Evolutionary conservation across 177 flowering plant genomes (phyloP), one percentile per base, ranked within the genome.

Genomic region (Telopea speciosissima): DNA sequence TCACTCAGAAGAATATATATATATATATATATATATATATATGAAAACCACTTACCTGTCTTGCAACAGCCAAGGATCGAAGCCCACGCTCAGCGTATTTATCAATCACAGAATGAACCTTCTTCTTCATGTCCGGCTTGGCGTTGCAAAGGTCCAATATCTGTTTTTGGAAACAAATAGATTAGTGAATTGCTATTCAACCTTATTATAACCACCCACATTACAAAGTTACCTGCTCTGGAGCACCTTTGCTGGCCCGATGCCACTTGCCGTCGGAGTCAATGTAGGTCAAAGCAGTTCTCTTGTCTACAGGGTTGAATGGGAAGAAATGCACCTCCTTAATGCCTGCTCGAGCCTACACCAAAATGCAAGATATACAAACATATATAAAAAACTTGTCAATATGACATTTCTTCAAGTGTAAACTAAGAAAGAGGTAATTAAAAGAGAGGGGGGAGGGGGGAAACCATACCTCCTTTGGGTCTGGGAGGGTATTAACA

Each of bases 61-160:
- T 83, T 54, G 85, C 93, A 70, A 94, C 97, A 45, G 83, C 99
- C 69, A 94, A 81, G 61, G 99, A 90, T 58, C 99, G 88, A 68
- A 94, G 96, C n/a, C 99, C 99, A 31, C 97, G 95, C 26, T 94
- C 97, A 65, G 99, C 99, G 70, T 79, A 94, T 78, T 90, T 90
- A 61, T 90, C 99, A 74, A 94, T 94, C 61, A 88, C 84, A 19
- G 84, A 56, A 79, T 85, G 97, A 74, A 76, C 97, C 83, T 81
- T 94, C 72, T 71, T 90, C 76, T 69, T 89, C 11, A 89, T 81
- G 70, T 92, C 97, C 52, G 85, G 90, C 73, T 73, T 89, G 74
- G 86, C 83, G 74, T 86, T 80, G 85, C 97, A 90, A 5, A 94
- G 97, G 71, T 49, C 67, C 68, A 85, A 23, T 70, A 90, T 90